phyloP scores from a whole-genome alignment of 352 stramenopile species.

The Globisporangium alternatum region DNA sequence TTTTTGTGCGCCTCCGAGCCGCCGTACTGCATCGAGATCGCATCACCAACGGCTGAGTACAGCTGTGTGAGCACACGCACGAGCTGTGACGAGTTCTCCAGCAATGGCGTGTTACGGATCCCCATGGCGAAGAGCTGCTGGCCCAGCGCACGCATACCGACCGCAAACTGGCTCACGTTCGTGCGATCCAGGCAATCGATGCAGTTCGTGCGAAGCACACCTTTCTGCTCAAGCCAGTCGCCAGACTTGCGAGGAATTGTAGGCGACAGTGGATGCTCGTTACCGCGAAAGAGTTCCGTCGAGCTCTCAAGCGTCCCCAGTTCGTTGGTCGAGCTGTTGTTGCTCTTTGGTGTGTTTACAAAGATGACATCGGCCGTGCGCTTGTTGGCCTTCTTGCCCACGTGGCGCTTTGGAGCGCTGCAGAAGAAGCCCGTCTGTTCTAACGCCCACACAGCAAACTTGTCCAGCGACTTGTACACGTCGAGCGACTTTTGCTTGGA shows the following conservation, averaged over 20 bases:
- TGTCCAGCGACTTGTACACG: slow-evolving; percentile 92
- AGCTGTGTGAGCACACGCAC: slow-evolving; percentile 97
- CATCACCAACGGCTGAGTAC: slow-evolving; percentile 98
- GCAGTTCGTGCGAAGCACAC: slow-evolving; percentile 98
- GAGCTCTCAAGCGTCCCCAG: background rate
- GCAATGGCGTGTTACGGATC: slow-evolving; percentile 85
- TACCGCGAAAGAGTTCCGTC: slow-evolving; percentile 1
- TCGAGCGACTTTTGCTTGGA: slow-evolving; percentile 95
- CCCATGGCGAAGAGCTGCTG: slow-evolving; percentile 97
- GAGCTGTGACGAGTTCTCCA: slow-evolving; percentile 90
- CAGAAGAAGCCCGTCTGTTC: slow-evolving; percentile 98
- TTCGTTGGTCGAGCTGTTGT: background rate
- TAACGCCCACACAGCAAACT: slow-evolving; percentile 94
- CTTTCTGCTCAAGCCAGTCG: slow-evolving; percentile 94
- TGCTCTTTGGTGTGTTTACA: slow-evolving; percentile 13
- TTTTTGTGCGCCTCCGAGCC: slow-evolving; percentile 99
- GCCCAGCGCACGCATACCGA: slow-evolving; percentile 89
- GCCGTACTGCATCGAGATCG: slow-evolving; percentile 99
- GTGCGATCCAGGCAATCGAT: slow-evolving; percentile 94
- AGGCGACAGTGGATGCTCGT: slow-evolving; percentile 37
- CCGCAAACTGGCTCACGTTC: slow-evolving; percentile 86
- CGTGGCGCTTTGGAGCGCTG: slow-evolving; percentile 81
- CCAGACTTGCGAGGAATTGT: slow-evolving; percentile 80
- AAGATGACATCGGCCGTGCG: slow-evolving; percentile 50
- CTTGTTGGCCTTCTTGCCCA: slow-evolving; percentile 59